These are phyloP conservation scores for Sclerotinia glacialis DNA, from an alignment of 2,329 filamentous ascomycete species.

Conservation along the genomic window DNA sequence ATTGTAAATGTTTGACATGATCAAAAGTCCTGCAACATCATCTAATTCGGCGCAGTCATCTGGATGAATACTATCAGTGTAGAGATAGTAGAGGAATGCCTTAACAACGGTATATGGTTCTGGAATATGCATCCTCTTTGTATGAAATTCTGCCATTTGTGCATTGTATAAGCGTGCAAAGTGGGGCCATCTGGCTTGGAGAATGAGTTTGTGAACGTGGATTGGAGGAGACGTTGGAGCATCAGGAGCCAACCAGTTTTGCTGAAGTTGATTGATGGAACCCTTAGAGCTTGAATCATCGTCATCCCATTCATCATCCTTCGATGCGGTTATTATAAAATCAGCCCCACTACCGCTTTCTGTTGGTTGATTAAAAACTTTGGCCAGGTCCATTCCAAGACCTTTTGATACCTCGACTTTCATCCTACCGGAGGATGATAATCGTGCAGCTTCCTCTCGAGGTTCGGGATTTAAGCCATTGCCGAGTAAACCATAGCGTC, in stretches of 20 bases:
- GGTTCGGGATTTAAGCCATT: constrained; percentile 64
- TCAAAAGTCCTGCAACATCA: constrained; percentile 88
- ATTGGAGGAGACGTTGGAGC: constrained; percentile 75
- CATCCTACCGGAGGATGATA: constrained; percentile 46
- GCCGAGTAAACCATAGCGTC: constrained; percentile 85
- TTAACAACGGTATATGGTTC: constrained; percentile 93
- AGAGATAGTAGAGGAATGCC: constrained; percentile 93
- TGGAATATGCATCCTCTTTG: constrained; percentile 95
- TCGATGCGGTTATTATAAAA: constrained; percentile 84
- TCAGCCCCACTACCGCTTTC: constrained; percentile 85
- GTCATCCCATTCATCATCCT: constrained; percentile 68
- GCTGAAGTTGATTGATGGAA: constrained; percentile 40
- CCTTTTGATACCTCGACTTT: constrained; percentile 59
- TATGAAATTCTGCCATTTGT: constrained; percentile 97
- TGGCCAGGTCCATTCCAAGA: constrained; percentile 80
- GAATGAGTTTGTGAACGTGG: constrained; percentile 90
- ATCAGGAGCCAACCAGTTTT: constrained; percentile 59
- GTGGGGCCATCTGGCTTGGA: constrained; percentile 94
- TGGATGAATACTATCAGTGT: constrained; percentile 82
- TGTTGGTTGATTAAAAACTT: constrained; percentile 81
- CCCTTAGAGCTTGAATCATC: constrained; percentile 52
- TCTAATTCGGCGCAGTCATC: constrained; percentile 62
- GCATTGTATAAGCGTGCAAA: constrained; percentile 88
- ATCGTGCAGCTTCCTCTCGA: constrained; percentile 48
- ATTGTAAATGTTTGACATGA: constrained; percentile 98